phyloP scores from a whole-genome alignment of 805 yeast species.

The Ogataea degrootiae region DNA sequence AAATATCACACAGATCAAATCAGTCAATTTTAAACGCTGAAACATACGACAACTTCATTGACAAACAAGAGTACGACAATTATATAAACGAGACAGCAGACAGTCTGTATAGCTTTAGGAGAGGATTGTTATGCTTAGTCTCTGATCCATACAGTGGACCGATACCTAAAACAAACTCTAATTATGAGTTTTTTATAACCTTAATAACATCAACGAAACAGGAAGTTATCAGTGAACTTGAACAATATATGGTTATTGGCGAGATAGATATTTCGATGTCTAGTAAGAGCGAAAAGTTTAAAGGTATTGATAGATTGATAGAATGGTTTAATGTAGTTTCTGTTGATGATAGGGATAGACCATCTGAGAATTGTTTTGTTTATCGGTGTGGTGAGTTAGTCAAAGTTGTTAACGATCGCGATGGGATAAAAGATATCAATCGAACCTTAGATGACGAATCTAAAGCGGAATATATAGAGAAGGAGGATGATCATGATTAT shows the following conservation, averaged over 20 bases:
- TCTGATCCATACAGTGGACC: conserved; percentile 1
- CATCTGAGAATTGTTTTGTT: conserved; percentile 14
- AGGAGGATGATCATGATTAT: not conserved
- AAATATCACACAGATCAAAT: conserved; percentile 8
- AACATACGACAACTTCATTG: conserved; percentile 1
- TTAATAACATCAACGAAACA: conserved; percentile 16
- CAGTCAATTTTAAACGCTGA: not conserved
- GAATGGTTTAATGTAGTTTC: conserved; percentile 13
- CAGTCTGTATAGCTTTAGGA: conserved; percentile 1
- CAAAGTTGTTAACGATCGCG: too few species aligned
- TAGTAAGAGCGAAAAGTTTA: not conserved
- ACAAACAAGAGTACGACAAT: conserved; percentile 5
- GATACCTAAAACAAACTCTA: conserved; percentile 1
- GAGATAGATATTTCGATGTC: conserved; percentile 9
- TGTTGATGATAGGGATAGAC: conserved; percentile 13
- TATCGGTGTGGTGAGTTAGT: conserved; percentile 23
- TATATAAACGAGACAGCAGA: not conserved
- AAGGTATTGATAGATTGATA: conserved; percentile 1
- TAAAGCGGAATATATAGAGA: not conserved
- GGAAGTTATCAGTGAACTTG: conserved; percentile 6
- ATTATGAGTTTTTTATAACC: conserved; percentile 22
- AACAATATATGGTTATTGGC: conserved; percentile 22
- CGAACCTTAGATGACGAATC: not conserved
- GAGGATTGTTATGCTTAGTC: conserved; percentile 17
- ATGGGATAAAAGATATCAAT: not conserved